Conservation (phyloP, 2,329 filamentous ascomycete species). For the Dryadomyces quercus-mongolicae region DNA sequence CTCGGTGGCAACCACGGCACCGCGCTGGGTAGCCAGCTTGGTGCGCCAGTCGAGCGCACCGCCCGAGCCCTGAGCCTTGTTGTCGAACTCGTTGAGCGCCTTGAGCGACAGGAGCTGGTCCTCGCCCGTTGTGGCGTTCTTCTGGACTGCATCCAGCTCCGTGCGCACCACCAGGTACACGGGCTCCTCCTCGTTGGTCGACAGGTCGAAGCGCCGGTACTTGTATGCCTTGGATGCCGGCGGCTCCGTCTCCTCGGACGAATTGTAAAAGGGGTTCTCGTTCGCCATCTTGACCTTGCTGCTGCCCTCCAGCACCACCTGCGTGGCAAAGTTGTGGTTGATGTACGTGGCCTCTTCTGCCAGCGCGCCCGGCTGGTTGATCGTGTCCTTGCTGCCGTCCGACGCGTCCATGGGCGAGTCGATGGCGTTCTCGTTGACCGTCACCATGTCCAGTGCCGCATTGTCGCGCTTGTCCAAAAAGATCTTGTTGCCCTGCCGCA, state of each 20-base stretch:
- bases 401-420: slow-evolving; percentile 86
- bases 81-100: slow-evolving; percentile 98
- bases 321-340: slow-evolving; percentile 98
- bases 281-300: slow-evolving; percentile 73
- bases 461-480: slow-evolving; percentile 98
- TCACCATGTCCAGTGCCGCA: slow-evolving; percentile 90
- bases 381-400: slow-evolving; percentile 83
- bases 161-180: slow-evolving; percentile 88
- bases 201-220: slow-evolving; percentile 94
- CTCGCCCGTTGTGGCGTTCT: slow-evolving; percentile 84
- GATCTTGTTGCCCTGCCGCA: slow-evolving; percentile 88
- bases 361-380: slow-evolving; percentile 88
- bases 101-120: slow-evolving; percentile 88
- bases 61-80: slow-evolving; percentile 89
- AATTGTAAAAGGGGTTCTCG: slow-evolving; percentile 96
- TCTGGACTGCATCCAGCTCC: slow-evolving; percentile 82
- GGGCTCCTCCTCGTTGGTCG: slow-evolving; percentile 87
- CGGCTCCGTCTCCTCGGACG: slow-evolving; percentile 82
- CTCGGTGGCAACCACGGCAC: slow-evolving; percentile 94
- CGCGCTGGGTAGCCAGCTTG: slow-evolving; percentile 87
- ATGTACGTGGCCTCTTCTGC: slow-evolving; percentile 98
- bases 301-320: slow-evolving; percentile 79
- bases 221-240: slow-evolving; percentile 96
- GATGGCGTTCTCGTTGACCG: slow-evolving; percentile 96
- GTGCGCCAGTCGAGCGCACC: slow-evolving; percentile 93